These are phyloP conservation scores for Malus hybrid DNA, from an alignment of 331 rosid species.

Conservation along the genomic window DNA sequence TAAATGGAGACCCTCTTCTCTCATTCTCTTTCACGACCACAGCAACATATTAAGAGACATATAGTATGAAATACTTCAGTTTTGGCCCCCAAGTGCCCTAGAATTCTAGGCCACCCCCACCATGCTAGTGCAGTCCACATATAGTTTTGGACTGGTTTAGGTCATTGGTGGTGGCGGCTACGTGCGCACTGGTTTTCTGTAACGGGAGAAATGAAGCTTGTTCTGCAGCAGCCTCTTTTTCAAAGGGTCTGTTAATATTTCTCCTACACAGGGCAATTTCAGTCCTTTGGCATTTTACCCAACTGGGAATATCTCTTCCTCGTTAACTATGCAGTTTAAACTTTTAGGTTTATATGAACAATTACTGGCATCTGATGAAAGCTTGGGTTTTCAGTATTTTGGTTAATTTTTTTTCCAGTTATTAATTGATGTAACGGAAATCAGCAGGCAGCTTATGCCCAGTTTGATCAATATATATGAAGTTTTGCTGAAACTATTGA, in stretches of 20 bases:
- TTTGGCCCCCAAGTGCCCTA: background rate
- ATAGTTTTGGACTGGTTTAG: background rate
- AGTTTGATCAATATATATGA: background rate
- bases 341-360: background rate
- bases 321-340: background rate
- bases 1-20: background rate
- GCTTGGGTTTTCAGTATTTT: background rate
- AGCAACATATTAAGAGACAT: background rate
- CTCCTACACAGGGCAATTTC: slow-evolving; percentile 2
- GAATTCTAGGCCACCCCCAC: background rate
- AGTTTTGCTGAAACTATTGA: background rate
- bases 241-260: background rate
- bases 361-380: background rate
- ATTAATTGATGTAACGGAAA: background rate
- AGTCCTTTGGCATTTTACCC: background rate
- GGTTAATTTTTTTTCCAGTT: background rate
- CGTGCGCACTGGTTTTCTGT: background rate
- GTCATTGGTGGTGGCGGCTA: background rate
- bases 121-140: background rate
- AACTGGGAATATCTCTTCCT: background rate
- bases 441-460: background rate
- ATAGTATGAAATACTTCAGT: background rate
- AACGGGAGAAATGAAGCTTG: background rate
- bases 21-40: background rate
- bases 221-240: background rate